Evolutionary conservation across 2,329 filamentous ascomycete species (phyloP), one percentile per base, ranked within the genome.

Genomic region (Phaeosphaeriaceae sp.): DNA sequence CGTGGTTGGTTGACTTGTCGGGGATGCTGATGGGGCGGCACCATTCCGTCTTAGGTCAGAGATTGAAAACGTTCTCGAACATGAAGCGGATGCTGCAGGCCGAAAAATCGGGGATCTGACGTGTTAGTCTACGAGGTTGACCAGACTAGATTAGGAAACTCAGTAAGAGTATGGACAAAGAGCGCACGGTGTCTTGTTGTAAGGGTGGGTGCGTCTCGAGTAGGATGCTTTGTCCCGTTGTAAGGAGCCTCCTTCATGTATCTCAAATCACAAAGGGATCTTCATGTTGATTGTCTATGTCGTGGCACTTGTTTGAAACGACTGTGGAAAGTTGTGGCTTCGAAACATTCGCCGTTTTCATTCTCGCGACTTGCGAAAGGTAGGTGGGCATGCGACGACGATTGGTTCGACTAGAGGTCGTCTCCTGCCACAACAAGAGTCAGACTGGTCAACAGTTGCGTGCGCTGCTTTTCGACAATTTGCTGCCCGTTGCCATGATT

Each of bases 1-100:
- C 54, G 19, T 62, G 55, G 58, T 62, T 63, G 64, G 64, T 62
- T 63, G 64, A 62, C 44, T 44, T 46, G 27, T 47, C 45, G 22
- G 45, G 45, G 21, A n/a, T 10, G 21, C 42, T 45, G 19, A 45
- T 22, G 42, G 42, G 19, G 19, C 21, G 42, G 42, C 42, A 19
- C 42, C 42, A 22, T 22, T 11, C 42, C 21, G 19, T 45, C 42
- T 36, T 47, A 47, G 22, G 45, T 22, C 15, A 25, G 45, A 47
- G 21, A 47, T 11, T 11, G 45, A 25, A 24, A 24, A 47, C 22
- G 45, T 47, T 47, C 45, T 47, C 45, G 45, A 47, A 47, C 45
- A 17, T 47, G 22, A 27, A 5, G 45, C 45, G 41, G 41, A 47
- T 47, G 45, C 22, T 20, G 45, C 21, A 47, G 21, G 45, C 45